These are phyloP conservation scores for Penicillium sp. DNA, from an alignment of 2,329 filamentous ascomycete genomes.

Conservation along the genomic window DNA sequence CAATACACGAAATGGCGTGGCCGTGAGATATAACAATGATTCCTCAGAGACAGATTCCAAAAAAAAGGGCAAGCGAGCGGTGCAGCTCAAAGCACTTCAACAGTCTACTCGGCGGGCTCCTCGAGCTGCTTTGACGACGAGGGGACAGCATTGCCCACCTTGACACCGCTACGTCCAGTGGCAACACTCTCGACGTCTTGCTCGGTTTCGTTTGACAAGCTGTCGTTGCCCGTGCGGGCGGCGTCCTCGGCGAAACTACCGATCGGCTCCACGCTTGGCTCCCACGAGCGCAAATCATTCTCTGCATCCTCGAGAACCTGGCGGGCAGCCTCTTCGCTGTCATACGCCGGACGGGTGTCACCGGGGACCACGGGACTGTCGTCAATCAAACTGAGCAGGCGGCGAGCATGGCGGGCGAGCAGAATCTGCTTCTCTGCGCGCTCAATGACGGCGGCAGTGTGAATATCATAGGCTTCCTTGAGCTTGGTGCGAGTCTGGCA, in stretches of 20 bases:
- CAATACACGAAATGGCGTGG: slow-evolving; percentile 6
- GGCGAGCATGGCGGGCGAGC: slow-evolving; percentile 81
- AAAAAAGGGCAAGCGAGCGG: too few relatives aligned
- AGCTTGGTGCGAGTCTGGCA: slow-evolving; percentile 83
- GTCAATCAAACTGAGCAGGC: slow-evolving; percentile 78
- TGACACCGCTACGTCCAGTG: slow-evolving; percentile 3
- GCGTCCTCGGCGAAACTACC: slow-evolving; percentile 41
- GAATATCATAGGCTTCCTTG: slow-evolving; percentile 85
- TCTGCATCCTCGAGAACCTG: slow-evolving; percentile 91
- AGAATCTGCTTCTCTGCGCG: slow-evolving; percentile 96
- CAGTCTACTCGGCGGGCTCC: slow-evolving; percentile 4
- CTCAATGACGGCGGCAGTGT: slow-evolving; percentile 88
- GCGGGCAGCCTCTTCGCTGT: slow-evolving; percentile 60
- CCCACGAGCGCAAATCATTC: slow-evolving; percentile 75
- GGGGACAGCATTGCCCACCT: slow-evolving; percentile 9
- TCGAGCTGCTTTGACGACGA: slow-evolving; percentile 13
- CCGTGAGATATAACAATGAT: slow-evolving; percentile 6
- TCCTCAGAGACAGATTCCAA: too few relatives aligned
- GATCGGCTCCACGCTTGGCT: slow-evolving; percentile 51
- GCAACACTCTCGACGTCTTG: slow-evolving; percentile 6
- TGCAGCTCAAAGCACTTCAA: not conserved
- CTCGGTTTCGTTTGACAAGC: not conserved
- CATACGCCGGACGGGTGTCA: slow-evolving; percentile 65
- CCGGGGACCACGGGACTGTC: slow-evolving; percentile 86
- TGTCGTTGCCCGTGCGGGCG: not conserved